These are phyloP conservation scores for Trebouxiophyceae sp. DNA, from an alignment of 163 green algal species.

Conservation along the genomic window DNA sequence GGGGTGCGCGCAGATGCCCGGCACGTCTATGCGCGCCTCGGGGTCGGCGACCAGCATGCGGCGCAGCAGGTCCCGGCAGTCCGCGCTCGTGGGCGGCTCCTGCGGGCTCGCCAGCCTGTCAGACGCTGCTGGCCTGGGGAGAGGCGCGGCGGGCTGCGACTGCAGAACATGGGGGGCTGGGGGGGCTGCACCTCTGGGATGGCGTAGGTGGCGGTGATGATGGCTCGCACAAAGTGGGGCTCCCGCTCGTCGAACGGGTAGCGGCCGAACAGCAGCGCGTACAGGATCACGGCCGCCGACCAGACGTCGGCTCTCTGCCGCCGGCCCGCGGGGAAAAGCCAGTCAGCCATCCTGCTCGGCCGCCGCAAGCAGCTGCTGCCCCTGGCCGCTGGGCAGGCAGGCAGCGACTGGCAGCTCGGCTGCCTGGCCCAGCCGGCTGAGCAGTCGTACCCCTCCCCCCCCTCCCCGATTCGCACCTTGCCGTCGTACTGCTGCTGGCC, in stretches of 20 bases:
- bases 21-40: constrained; percentile 24
- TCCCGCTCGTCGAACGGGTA: constrained; percentile 32
- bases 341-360: too few relatives aligned
- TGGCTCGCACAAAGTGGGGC: constrained; percentile 12
- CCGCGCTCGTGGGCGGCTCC: constrained; percentile 12
- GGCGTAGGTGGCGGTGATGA: constrained; percentile 16
- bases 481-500: constrained; percentile 20
- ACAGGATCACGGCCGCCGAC: constrained; percentile 36
- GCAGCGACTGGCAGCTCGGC: too few relatives aligned
- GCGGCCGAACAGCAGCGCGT: constrained; percentile 29
- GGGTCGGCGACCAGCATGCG: constrained; percentile 29
- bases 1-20: constrained; percentile 26
- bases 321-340: too few relatives aligned
- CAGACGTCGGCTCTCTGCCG: constrained; percentile 33
- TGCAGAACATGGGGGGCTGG: not conserved
- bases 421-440: too few relatives aligned
- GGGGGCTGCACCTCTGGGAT: constrained; percentile 8
- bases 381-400: too few relatives aligned
- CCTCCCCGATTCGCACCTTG: too few relatives aligned
- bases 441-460: too few relatives aligned
- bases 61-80: constrained; percentile 21
- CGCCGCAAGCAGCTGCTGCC: too few relatives aligned
- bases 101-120: not conserved
- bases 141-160: not conserved
- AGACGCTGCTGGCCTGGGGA: not conserved